Evolutionary conservation across 2,329 filamentous ascomycete genomes (phyloP).

Genomic region (Westerdykella sp.): DNA sequence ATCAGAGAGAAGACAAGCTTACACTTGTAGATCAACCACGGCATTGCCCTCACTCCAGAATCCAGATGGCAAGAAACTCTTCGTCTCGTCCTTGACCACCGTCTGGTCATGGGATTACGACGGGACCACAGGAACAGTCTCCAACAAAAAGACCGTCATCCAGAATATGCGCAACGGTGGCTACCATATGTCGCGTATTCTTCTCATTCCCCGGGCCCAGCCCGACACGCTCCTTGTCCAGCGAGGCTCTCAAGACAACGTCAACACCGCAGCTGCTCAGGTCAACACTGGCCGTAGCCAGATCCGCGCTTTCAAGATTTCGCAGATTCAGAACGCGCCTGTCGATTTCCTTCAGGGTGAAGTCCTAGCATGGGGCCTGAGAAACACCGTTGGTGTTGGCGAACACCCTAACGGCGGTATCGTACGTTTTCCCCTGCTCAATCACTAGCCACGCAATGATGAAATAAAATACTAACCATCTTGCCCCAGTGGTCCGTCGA

Average conservation of each 20-base stretch:
- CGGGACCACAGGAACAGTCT: conserved; percentile 14
- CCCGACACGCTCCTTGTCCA: conserved; percentile 53
- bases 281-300: conserved; percentile 52
- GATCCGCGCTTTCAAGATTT: conserved; percentile 53
- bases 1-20: not conserved
- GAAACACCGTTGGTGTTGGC: conserved; percentile 63
- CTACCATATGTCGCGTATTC: conserved; percentile 1
- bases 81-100: conserved; percentile 13
- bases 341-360: conserved; percentile 45
- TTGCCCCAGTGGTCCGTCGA: conserved; percentile 56
- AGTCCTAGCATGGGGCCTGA: conserved; percentile 57
- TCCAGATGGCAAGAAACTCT: conserved; percentile 19
- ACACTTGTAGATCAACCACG: conserved; percentile 14
- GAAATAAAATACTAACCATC: conserved; percentile 55
- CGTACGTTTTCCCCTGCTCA: not conserved
- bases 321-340: conserved; percentile 23
- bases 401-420: conserved; percentile 43
- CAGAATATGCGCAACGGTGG: conserved; percentile 16
- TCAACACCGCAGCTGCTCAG: conserved; percentile 49
- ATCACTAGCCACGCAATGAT: conserved; percentile 45
- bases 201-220: conserved; percentile 2
- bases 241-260: conserved; percentile 55
- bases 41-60: conserved; percentile 16
- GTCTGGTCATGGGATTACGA: conserved; percentile 19
- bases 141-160: conserved; percentile 16